Conservation (phyloP, 306 rosid genomes). For the Trichosanthes truncata region DNA sequence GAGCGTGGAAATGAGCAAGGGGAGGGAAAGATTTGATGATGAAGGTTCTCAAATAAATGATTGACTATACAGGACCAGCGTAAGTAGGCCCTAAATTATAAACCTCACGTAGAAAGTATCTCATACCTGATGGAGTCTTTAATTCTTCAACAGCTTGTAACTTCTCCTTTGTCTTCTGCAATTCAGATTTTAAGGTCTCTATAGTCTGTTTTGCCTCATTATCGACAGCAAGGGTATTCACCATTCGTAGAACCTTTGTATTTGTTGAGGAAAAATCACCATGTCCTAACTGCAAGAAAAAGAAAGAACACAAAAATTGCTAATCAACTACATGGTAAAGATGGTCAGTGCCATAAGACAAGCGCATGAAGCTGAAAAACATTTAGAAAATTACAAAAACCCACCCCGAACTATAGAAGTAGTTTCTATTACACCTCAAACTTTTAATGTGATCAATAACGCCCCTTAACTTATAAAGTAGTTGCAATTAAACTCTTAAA, state of each 20-base stretch:
- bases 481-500: neutral
- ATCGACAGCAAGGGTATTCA: constrained; percentile 81
- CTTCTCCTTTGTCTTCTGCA: constrained; percentile 87
- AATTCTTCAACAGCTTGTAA: constrained; percentile 89
- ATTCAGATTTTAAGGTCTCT: constrained; percentile 73
- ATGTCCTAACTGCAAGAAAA: constrained; percentile 64
- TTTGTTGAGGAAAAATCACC: constrained; percentile 76
- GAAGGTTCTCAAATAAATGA: neutral
- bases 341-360: neutral
- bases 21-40: neutral
- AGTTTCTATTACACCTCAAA: neutral
- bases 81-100: neutral
- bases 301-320: constrained; percentile 6
- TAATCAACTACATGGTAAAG: neutral
- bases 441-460: neutral
- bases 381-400: neutral
- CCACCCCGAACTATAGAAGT: neutral
- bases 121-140: constrained; percentile 69
- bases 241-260: constrained; percentile 94
- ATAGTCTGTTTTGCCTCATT: constrained; percentile 93
- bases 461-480: neutral
- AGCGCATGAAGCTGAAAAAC: neutral
- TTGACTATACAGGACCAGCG: neutral
- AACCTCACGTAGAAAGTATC: neutral
- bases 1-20: neutral